Percentiles rank a stretch among this genome's conserved stretches.
phyloP scores from a whole-genome alignment of 495 filamentous ascomycete genomes.

The Jackrogersella multiformis region DNA sequence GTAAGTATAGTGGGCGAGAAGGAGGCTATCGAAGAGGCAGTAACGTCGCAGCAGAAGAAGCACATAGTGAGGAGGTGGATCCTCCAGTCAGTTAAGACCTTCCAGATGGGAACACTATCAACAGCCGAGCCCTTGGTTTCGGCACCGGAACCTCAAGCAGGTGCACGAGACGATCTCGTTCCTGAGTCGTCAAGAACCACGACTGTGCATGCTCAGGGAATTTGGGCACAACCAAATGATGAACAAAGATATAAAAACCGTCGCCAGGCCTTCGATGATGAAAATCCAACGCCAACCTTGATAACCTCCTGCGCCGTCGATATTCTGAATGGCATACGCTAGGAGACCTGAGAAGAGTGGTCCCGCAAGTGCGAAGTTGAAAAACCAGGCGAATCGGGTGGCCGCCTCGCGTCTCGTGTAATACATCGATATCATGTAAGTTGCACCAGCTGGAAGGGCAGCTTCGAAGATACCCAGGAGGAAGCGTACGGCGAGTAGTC shows the following conservation, averaged over 20 bases:
- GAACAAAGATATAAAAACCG: slow-evolving; percentile 68
- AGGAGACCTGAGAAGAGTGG: slow-evolving; percentile 62
- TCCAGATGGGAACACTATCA: slow-evolving; percentile 36
- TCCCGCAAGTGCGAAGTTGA: slow-evolving; percentile 42
- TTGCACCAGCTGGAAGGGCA: slow-evolving; percentile 40
- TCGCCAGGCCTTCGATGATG: slow-evolving; percentile 70
- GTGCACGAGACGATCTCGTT: slow-evolving; percentile 69
- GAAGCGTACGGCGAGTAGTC: slow-evolving; percentile 37
- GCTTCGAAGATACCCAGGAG: slow-evolving; percentile 38
- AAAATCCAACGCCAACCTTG: slow-evolving; percentile 79
- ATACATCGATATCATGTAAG: slow-evolving; percentile 44
- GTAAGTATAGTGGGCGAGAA: slow-evolving; percentile 40
- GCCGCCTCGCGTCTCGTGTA: slow-evolving; percentile 41
- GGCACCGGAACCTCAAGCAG: slow-evolving; percentile 56
- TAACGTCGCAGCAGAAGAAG: slow-evolving; percentile 39
- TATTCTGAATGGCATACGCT: slow-evolving; percentile 68
- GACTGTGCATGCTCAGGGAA: slow-evolving; percentile 70
- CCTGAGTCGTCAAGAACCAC: slow-evolving; percentile 67
- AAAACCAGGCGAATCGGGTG: slow-evolving; percentile 43
- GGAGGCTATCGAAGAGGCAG: slow-evolving; percentile 35
- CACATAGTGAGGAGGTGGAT: slow-evolving; percentile 40
- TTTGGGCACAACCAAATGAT: slow-evolving; percentile 78
- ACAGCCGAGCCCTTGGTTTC: slow-evolving; percentile 26
- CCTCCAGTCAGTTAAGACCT: slow-evolving; percentile 33
- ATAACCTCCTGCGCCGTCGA: slow-evolving; percentile 69